phyloP scores from a whole-genome alignment of 176 grass and related monocot genomes.

The Ensete ventricosum region DNA sequence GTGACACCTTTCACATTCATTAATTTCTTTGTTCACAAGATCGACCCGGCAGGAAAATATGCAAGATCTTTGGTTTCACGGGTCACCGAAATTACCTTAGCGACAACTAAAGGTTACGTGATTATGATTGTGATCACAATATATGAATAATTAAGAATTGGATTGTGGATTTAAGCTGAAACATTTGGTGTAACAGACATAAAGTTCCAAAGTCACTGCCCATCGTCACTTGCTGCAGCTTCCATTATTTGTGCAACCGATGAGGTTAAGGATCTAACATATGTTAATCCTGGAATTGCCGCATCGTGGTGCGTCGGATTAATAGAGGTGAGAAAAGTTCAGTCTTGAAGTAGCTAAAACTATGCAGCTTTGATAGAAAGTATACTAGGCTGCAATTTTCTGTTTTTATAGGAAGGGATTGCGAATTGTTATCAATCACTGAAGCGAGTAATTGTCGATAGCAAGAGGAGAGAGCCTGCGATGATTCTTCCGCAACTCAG shows the following conservation, averaged over 20 bases:
- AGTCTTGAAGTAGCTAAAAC: conserved; percentile 1
- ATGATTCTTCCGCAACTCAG: not conserved
- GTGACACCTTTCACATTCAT: conserved; percentile 88
- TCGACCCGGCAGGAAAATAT: conserved; percentile 57
- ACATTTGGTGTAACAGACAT: conserved; percentile 40
- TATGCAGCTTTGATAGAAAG: too few species aligned
- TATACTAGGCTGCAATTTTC: not conserved
- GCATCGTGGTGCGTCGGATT: conserved; percentile 80
- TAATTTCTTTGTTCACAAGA: conserved; percentile 85
- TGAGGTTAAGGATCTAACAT: conserved; percentile 41
- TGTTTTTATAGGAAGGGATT: conserved; percentile 53
- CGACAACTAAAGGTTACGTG: conserved; percentile 48
- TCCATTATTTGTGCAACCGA: conserved; percentile 68
- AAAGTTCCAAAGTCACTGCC: conserved; percentile 67
- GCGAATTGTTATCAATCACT: conserved; percentile 59
- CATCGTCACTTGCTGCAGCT: conserved; percentile 74
- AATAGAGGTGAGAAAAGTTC: conserved; percentile 40
- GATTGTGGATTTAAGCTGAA: not conserved
- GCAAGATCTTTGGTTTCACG: conserved; percentile 37
- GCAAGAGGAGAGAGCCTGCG: conserved; percentile 22
- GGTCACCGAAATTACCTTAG: conserved; percentile 52
- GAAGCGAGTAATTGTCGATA: conserved; percentile 39
- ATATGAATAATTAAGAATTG: not conserved
- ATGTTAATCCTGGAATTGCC: conserved; percentile 36
- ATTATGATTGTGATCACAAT: not conserved